Evolutionary conservation across 2,329 filamentous ascomycete genomes (phyloP).

Genomic region (Venturia asperata): DNA sequence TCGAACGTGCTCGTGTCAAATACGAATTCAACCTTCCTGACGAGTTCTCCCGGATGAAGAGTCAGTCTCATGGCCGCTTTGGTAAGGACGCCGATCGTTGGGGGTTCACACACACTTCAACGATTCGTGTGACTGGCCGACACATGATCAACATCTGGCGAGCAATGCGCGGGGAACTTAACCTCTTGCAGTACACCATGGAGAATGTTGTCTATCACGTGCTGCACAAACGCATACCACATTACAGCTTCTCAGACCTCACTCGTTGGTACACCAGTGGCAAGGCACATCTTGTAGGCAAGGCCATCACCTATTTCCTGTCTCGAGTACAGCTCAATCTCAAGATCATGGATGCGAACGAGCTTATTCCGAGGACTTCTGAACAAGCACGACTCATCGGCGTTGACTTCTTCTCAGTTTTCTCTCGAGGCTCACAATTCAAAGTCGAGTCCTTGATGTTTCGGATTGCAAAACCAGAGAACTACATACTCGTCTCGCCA

Average conservation of each 20-base stretch:
- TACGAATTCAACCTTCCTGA: conserved; percentile 89
- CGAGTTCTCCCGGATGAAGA: conserved; percentile 83
- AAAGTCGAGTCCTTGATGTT: conserved; percentile 99
- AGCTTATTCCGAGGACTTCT: conserved; percentile 79
- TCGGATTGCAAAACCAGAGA: conserved; percentile 93
- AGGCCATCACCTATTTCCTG: conserved; percentile 70
- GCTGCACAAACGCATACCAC: conserved; percentile 77
- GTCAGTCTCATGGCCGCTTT: conserved; percentile 72
- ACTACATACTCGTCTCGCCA: conserved; percentile 82
- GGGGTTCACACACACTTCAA: conserved; percentile 91
- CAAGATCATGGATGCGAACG: conserved; percentile 86
- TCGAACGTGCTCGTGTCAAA: conserved; percentile 76
- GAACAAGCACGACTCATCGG: conserved; percentile 90
- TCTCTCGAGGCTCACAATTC: conserved; percentile 91
- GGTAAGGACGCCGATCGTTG: conserved; percentile 82
- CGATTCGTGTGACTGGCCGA: conserved; percentile 83
- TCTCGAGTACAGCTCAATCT: conserved; percentile 71
- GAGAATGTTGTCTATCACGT: conserved; percentile 93
- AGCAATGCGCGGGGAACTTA: conserved; percentile 88
- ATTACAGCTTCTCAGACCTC: conserved; percentile 72
- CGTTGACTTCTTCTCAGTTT: conserved; percentile 94
- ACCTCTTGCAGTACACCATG: conserved; percentile 88
- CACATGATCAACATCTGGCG: conserved; percentile 98
- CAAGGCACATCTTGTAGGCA: conserved; percentile 61
- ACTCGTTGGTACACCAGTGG: conserved; percentile 73